Percentiles rank a stretch among this genome's conserved stretches.
Evolutionary conservation across 495 filamentous ascomycete species (phyloP).

Genomic region (Schizothecium vesticola): DNA sequence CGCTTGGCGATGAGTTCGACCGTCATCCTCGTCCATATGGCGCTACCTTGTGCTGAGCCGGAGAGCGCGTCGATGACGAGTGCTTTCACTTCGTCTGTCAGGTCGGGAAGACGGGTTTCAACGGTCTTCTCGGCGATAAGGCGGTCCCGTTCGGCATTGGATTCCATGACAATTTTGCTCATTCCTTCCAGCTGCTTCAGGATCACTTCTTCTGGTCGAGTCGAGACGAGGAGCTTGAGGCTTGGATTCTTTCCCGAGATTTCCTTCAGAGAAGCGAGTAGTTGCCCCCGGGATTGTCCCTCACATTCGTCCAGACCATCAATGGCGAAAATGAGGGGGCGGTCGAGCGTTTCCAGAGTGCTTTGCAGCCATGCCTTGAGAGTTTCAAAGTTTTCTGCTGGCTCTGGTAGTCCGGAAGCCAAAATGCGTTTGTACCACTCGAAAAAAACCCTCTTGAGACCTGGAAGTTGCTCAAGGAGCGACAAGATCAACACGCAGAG

Average conservation of each 20-base stretch:
- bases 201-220: neutral
- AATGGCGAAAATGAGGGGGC: slow-evolving; percentile 19
- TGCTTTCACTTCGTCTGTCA: neutral
- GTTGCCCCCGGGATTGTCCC: slow-evolving; percentile 15
- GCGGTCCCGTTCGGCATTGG: neutral
- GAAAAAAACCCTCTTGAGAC: neutral
- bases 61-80: neutral
- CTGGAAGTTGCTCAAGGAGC: neutral
- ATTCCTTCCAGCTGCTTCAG: neutral
- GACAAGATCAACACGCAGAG: slow-evolving; percentile 1
- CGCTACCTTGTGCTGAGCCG: neutral
- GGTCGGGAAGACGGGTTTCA: neutral
- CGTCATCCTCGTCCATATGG: neutral
- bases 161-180: neutral
- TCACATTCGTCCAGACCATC: slow-evolving; percentile 34
- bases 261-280: slow-evolving; percentile 6
- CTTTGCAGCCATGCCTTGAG: neutral
- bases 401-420: neutral
- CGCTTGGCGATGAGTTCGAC: neutral
- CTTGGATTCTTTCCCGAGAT: neutral
- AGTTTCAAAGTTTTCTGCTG: neutral
- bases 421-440: neutral
- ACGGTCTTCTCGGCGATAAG: neutral
- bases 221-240: neutral
- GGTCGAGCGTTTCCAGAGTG: neutral